phyloP scores from a whole-genome alignment of 768 basidiomycete species.

The Leccinum olivaceopallidum region DNA sequence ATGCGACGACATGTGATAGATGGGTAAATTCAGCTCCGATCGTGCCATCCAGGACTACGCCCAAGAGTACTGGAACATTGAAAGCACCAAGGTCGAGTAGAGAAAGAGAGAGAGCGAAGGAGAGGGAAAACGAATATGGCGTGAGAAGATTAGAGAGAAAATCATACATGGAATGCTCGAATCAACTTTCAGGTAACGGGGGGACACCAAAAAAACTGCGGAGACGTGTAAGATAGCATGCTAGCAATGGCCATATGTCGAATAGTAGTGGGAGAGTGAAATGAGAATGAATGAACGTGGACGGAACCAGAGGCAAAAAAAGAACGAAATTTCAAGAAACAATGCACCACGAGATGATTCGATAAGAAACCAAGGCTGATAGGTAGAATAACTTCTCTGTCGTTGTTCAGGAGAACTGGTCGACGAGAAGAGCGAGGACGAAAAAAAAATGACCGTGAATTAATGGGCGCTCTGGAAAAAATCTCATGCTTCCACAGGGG shows the following conservation, averaged over 20 bases:
- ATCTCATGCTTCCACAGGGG: slow-evolving; percentile 3
- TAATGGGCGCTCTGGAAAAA: background rate
- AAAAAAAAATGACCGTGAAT: background rate
- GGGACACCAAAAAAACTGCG: slow-evolving; percentile 2
- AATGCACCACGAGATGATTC: slow-evolving; percentile 3
- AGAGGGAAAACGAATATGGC: background rate
- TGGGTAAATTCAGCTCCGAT: slow-evolving; percentile 98
- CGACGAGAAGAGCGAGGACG: too few relatives aligned
- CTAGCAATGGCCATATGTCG: slow-evolving; percentile 11
- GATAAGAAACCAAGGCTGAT: background rate
- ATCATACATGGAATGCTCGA: slow-evolving; percentile 10
- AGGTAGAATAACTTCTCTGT: background rate
- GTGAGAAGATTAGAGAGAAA: background rate
- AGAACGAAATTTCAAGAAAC: slow-evolving; percentile 3
- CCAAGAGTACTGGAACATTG: slow-evolving; percentile 83
- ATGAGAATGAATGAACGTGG: slow-evolving; percentile 8
- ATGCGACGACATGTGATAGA: slow-evolving; percentile 39
- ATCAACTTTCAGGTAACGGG: slow-evolving; percentile 11
- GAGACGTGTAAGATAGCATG: slow-evolving; percentile 11
- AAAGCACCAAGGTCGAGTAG: slow-evolving; percentile 41
- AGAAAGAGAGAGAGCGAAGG: background rate
- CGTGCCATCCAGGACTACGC: slow-evolving; percentile 92
- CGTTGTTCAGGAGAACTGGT: background rate
- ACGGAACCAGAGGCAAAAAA: slow-evolving; percentile 3
- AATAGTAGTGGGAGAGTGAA: slow-evolving; percentile 3